Percentiles rank a stretch among this genome's conserved stretches.
These are phyloP conservation scores for Scleroderma bovista DNA, from an alignment of 768 basidiomycete genomes.

Conservation along the genomic window DNA sequence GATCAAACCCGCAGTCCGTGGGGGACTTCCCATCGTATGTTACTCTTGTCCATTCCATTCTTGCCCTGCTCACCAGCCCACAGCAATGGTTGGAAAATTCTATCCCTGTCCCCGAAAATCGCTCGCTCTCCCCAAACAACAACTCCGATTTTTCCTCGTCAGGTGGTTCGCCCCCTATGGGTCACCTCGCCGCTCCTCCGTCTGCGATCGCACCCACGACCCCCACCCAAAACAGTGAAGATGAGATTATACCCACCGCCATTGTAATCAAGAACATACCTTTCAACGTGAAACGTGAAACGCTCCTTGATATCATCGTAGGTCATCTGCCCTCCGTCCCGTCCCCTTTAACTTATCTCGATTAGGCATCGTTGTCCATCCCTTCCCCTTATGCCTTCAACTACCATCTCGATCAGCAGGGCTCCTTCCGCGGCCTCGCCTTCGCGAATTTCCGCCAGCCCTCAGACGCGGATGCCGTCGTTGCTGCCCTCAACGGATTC, in stretches of 20 bases:
- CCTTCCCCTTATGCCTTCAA: conserved; percentile 99
- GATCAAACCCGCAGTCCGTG: conserved; percentile 57
- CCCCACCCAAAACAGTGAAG: conserved; percentile 54
- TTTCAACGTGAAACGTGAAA: conserved; percentile 96
- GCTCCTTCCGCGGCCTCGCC: conserved; percentile 93
- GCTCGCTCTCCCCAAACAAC: conserved; percentile 79
- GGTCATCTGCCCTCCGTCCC: conserved; percentile 28
- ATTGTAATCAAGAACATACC: conserved; percentile 99
- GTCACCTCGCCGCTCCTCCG: conserved; percentile 38
- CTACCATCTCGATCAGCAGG: conserved; percentile 95
- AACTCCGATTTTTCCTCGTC: conserved; percentile 87
- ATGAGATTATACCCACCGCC: conserved; percentile 96
- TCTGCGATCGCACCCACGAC: conserved; percentile 38
- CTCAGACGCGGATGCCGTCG: conserved; percentile 90
- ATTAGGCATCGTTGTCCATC: conserved; percentile 82
- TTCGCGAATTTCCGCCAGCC: conserved; percentile 97
- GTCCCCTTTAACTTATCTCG: not conserved
- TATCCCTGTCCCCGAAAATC: conserved; percentile 49
- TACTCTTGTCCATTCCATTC: conserved; percentile 11
- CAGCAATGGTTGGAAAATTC: conserved; percentile 86
- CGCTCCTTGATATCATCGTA: conserved; percentile 93
- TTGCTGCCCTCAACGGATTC: conserved; percentile 92
- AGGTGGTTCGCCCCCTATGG: conserved; percentile 71
- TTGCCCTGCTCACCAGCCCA: conserved; percentile 11
- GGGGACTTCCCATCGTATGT: conserved; percentile 71